Conservation (phyloP, 495 filamentous ascomycete species). For the Xylaria palmicola region DNA sequence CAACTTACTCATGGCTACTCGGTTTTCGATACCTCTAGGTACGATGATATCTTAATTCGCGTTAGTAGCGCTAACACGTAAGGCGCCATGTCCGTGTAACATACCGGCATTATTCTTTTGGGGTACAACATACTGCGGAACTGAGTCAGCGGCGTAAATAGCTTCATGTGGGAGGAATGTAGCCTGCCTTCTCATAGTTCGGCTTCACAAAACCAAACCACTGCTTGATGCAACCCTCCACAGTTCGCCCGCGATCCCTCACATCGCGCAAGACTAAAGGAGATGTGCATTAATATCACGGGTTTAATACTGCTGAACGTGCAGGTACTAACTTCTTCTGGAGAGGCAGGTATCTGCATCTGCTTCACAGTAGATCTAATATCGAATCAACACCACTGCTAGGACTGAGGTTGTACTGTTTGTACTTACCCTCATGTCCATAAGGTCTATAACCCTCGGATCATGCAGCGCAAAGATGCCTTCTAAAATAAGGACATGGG, state of each 20-base stretch:
- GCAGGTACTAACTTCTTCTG: constrained; percentile 68
- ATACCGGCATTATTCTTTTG: constrained; percentile 67
- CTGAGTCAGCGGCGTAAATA: background rate
- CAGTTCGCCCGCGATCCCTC: constrained; percentile 75
- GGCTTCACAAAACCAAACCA: constrained; percentile 97
- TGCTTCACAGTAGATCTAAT: constrained; percentile 88
- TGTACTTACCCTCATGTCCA: constrained; percentile 78
- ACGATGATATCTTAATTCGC: constrained; percentile 77
- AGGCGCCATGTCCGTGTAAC: constrained; percentile 46
- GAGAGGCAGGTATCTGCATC: constrained; percentile 93
- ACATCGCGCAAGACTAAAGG: constrained; percentile 79
- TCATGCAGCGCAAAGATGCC: constrained; percentile 96
- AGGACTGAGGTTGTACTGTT: background rate
- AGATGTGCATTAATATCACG: background rate
- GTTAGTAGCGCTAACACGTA: constrained; percentile 5
- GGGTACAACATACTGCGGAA: constrained; percentile 73
- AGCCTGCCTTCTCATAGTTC: constrained; percentile 68
- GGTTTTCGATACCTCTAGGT: constrained; percentile 89
- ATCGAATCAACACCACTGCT: constrained; percentile 15
- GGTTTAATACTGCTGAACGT: background rate
- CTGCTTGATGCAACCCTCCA: constrained; percentile 95
- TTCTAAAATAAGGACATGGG: constrained; percentile 92
- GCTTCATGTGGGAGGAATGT: background rate
- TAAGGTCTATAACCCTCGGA: constrained; percentile 74
- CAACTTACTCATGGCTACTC: constrained; percentile 77